Evolutionary conservation across 306 rosid genomes (phyloP).

Genomic region (Nissolia schottii): DNA sequence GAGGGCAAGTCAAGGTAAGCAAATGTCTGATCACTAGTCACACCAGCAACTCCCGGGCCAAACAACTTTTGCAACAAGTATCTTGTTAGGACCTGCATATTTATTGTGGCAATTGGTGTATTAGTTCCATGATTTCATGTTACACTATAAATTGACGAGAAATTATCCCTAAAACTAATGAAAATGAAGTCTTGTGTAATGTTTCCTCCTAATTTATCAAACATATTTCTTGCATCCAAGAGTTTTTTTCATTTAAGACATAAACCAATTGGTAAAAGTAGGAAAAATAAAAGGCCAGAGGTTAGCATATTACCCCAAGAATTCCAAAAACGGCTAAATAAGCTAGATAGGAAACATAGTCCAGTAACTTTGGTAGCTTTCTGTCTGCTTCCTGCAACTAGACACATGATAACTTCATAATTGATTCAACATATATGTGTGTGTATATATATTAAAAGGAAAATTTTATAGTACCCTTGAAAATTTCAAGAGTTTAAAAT

Average conservation of each 20-base stretch:
- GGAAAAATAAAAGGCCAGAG: not conserved
- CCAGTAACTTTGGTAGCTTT: not conserved
- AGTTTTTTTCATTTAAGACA: not conserved
- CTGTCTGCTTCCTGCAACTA: not conserved
- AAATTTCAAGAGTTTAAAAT: no score
- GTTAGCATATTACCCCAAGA: slow-evolving; percentile 15
- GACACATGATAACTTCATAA: slow-evolving; percentile 6
- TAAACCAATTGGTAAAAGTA: not conserved
- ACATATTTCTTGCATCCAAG: not conserved
- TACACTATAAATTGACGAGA: not conserved
- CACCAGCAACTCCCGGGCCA: slow-evolving; percentile 40
- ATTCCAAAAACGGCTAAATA: no score
- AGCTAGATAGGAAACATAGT: slow-evolving; percentile 1
- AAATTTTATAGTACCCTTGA: no score
- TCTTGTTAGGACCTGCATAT: slow-evolving; percentile 52
- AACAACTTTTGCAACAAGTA: slow-evolving; percentile 47
- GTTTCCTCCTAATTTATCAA: no score
- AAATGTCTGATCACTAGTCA: slow-evolving; percentile 39
- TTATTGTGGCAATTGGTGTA: not conserved
- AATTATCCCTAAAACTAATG: no score
- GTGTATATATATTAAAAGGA: no score
- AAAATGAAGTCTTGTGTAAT: no score
- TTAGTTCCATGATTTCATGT: not conserved
- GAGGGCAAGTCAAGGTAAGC: slow-evolving; percentile 65
- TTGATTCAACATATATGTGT: not conserved